Evolutionary conservation across 192 early-diverging fungal genomes (phyloP).

Genomic region (Anaeromyces robustus): DNA sequence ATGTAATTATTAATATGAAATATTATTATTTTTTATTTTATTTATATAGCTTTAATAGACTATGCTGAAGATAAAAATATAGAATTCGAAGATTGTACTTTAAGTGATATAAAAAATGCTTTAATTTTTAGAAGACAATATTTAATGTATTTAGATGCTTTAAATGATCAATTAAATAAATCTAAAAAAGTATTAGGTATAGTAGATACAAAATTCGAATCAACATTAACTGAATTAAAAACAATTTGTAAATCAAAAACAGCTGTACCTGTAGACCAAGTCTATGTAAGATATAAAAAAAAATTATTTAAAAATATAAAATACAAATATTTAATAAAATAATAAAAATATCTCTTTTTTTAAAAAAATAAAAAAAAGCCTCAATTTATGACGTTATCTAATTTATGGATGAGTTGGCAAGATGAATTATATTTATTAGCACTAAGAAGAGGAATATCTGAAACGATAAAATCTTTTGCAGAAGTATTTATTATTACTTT

Average conservation of each 20-base stretch:
- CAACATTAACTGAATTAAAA: constrained; percentile 26
- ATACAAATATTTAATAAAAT: not conserved
- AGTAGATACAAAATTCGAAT: constrained; percentile 20
- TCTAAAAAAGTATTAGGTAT: constrained; percentile 10
- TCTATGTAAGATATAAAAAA: constrained; percentile 21
- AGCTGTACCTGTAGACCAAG: constrained; percentile 45
- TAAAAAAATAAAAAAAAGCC: constrained; percentile 12
- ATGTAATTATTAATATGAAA: too few species aligned
- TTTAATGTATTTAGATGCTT: constrained; percentile 39
- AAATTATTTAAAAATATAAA: not conserved
- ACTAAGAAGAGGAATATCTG: constrained; percentile 28
- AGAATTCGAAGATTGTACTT: not conserved
- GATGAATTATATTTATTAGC: constrained; percentile 37
- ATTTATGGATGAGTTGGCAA: constrained; percentile 26
- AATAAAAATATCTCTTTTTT: not conserved
- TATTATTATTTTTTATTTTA: too few species aligned
- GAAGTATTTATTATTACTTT: not conserved
- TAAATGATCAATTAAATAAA: constrained; percentile 27
- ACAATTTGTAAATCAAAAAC: constrained; percentile 34
- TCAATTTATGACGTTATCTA: constrained; percentile 30
- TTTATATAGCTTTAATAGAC: not conserved
- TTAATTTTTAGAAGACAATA: constrained; percentile 30
- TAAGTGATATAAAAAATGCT: constrained; percentile 7
- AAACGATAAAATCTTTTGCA: constrained; percentile 15
- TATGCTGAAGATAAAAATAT: not conserved